Base-by-base conservation (phyloP, 225 moss, liverwort and hornwort species). In the Sphagnum tenellum region DNA sequence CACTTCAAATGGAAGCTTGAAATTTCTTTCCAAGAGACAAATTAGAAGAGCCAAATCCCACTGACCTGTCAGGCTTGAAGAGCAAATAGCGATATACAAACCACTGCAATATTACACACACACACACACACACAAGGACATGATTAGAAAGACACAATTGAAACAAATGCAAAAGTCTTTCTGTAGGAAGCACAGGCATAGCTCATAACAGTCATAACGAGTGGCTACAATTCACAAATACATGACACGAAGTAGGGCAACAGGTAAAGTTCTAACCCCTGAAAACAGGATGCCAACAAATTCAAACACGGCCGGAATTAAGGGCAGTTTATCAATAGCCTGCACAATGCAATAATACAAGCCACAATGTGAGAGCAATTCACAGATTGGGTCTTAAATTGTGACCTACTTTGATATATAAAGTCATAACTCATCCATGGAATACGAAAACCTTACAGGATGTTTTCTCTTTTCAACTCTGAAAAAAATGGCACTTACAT, bases 21-120 rank as follows among this genome's bases (percentile, higher is more conserved):
- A 29, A 0, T 29, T 29, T 29, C 1, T 29, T 29, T 29, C 29
- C 29, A 29, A 29, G 29, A 29, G 29, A 29, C 29, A 29, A 29
- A 29, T 29, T 29, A 29, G 29, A 29, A 29, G 29, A 0, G 29
- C 29, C 29, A 29, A 29, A 29, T 29, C 29, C 29, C 29, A 75
- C 86, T 70, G 8, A 91, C 94, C 90, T 94, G 83, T 94, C 91
- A 52, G 94, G 94, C 78, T 94, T 94, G 87, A 94, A 94, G 78
- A 94, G 87, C 78, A 94, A 74, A 72, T 94, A 94, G 56, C 94
- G 89, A 76, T 94, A 94, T 46, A 78, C 65, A 70, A 94, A 94
- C 89, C 89, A 94, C 91, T 94, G 93, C 78, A 80, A 57, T 61
- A 67, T 51, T 47, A 13, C 14, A 60, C n/a, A 61, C 29, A 29